A percentile compares a stretch with the other conserved stretches of the same genome.
Conservation (phyloP, 202 grass and related monocot species). For the Digitaria exilis region DNA sequence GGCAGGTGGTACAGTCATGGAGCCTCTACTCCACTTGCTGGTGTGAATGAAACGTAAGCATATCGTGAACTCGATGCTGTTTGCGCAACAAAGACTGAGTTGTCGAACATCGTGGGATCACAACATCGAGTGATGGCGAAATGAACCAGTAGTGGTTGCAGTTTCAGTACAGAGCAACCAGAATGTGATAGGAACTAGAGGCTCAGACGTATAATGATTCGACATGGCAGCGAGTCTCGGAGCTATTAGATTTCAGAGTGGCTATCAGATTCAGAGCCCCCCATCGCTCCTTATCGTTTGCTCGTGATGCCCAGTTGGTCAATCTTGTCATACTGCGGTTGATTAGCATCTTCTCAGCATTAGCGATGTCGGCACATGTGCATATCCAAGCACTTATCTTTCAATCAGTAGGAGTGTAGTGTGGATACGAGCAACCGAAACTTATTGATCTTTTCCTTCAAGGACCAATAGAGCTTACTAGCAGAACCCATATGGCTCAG, state of each 20-base stretch:
- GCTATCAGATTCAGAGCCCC: conserved; percentile 2
- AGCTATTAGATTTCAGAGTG: neutral
- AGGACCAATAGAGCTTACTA: neutral
- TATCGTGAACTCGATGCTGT: neutral
- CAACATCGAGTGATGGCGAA: neutral
- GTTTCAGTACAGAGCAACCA: neutral
- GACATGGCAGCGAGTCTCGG: neutral
- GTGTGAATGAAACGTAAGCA: neutral
- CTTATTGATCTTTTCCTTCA: neutral
- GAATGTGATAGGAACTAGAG: neutral
- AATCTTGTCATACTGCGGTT: conserved; percentile 6
- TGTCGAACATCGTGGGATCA: neutral
- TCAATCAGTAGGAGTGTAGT: neutral
- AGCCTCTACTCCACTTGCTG: neutral
- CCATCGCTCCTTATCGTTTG: neutral
- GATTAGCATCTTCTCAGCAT: neutral
- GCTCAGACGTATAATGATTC: neutral
- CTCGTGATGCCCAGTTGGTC: conserved; percentile 10
- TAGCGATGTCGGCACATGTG: conserved; percentile 4
- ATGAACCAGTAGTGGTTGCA: neutral
- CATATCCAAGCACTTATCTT: neutral
- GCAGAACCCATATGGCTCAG: neutral
- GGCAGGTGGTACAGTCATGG: neutral
- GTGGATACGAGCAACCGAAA: neutral
- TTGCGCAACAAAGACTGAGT: neutral